These are phyloP conservation scores for Gossypium lobatum DNA, from an alignment of 441 rosid species.

Conservation along the genomic window DNA sequence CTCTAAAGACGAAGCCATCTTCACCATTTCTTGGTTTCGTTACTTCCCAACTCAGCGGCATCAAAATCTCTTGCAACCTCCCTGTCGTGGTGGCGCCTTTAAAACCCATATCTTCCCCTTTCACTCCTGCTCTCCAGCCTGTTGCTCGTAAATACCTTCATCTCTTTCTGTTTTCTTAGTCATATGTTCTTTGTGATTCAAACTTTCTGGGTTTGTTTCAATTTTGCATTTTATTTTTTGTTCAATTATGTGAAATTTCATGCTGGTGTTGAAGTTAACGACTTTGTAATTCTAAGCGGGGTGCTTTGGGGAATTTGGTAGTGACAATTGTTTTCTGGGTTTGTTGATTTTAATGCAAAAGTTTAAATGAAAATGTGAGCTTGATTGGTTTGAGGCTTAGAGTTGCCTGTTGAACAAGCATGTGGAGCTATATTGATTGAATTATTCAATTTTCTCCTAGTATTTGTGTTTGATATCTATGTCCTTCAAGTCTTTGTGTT, in stretches of 20 bases:
- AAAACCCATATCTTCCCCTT: constrained; percentile 33
- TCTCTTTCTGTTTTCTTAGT: neutral
- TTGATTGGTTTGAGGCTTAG: neutral
- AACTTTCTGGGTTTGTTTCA: neutral
- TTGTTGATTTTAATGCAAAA: neutral
- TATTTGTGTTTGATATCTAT: too few species aligned
- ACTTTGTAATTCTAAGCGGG: neutral
- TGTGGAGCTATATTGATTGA: neutral
- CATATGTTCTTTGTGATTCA: neutral
- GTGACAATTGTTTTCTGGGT: neutral
- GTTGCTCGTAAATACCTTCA: constrained; percentile 54
- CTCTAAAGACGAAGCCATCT: constrained; percentile 14
- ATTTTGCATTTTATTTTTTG: neutral
- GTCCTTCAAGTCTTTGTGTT: too few species aligned
- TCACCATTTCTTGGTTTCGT: constrained; percentile 45
- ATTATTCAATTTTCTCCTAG: too few species aligned
- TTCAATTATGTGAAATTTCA: neutral
- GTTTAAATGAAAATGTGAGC: neutral
- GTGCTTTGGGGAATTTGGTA: neutral
- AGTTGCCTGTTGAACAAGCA: neutral
- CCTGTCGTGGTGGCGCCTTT: constrained; percentile 3
- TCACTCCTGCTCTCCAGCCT: constrained; percentile 46
- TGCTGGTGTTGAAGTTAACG: neutral
- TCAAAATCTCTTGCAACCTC: constrained; percentile 41
- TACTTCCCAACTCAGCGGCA: constrained; percentile 63